phyloP scores from a whole-genome alignment of 2,329 filamentous ascomycete species.

The Penicillium sclerotiorum region DNA sequence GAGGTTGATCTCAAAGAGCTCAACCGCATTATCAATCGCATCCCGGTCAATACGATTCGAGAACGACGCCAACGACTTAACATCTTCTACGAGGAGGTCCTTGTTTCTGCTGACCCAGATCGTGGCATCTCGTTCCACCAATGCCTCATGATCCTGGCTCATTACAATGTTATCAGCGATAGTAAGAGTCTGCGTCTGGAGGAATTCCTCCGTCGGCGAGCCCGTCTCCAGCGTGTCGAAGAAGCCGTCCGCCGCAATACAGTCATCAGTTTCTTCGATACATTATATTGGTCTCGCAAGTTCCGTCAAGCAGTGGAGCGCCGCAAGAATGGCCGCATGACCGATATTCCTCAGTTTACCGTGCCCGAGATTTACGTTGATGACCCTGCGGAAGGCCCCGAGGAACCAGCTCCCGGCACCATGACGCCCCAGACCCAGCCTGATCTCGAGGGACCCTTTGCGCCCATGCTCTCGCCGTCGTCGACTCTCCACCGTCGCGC shows the following conservation, averaged over 20 bases:
- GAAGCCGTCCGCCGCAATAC: conserved; percentile 89
- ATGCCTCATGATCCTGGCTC: conserved; percentile 91
- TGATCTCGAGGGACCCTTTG: conserved; percentile 18
- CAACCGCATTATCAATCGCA: conserved; percentile 69
- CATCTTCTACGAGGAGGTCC: conserved; percentile 94
- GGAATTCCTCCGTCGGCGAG: conserved; percentile 88
- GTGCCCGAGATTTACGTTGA: conserved; percentile 92
- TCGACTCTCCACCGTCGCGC: conserved; percentile 28
- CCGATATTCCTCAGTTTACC: conserved; percentile 73
- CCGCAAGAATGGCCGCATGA: conserved; percentile 76
- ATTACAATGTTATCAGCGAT: conserved; percentile 98
- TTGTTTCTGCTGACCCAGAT: conserved; percentile 88
- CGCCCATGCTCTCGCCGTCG: conserved; percentile 38
- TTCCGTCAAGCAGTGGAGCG: conserved; percentile 76
- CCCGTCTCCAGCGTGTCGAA: conserved; percentile 88
- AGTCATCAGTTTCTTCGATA: conserved; percentile 95
- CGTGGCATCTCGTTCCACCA: conserved; percentile 88
- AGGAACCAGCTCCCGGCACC: conserved; percentile 17
- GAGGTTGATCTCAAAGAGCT: conserved; percentile 75
- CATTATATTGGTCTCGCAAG: conserved; percentile 78
- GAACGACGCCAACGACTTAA: conserved; percentile 79
- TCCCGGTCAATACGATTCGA: conserved; percentile 76
- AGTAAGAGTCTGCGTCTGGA: conserved; percentile 93
- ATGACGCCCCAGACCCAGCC: conserved; percentile 27
- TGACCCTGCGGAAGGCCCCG: conserved; percentile 60